These are phyloP conservation scores for Fusarium continuum DNA, from an alignment of 2,329 filamentous ascomycete genomes.

Conservation along the genomic window DNA sequence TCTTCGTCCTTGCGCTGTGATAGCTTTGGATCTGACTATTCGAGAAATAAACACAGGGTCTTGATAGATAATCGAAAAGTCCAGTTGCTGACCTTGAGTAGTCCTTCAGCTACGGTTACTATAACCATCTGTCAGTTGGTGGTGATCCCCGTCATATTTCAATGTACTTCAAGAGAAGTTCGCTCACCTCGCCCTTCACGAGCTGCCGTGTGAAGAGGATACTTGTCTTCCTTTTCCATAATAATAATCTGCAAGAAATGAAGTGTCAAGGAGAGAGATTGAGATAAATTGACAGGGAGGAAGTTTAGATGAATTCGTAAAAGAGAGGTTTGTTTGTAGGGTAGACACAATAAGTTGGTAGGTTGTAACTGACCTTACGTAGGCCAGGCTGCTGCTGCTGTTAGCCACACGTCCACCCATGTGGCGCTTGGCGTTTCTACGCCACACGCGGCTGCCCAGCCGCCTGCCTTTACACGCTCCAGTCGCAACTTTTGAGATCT, in stretches of 20 bases:
- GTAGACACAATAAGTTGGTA: not conserved
- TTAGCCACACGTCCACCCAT: constrained; percentile 14
- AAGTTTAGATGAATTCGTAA: not conserved
- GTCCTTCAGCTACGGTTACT: constrained; percentile 77
- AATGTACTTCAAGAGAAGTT: constrained; percentile 6
- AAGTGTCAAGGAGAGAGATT: not conserved
- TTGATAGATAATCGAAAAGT: not conserved
- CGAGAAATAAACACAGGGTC: not conserved
- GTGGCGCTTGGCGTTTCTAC: constrained; percentile 32
- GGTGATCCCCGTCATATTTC: not conserved
- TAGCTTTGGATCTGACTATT: constrained; percentile 80
- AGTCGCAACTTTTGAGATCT: constrained; percentile 36
- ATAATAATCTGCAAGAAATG: not conserved
- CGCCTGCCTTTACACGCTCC: constrained; percentile 32
- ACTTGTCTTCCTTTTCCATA: constrained; percentile 64
- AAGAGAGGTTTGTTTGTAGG: constrained; percentile 1
- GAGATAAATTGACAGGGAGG: not conserved
- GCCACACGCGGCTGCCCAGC: constrained; percentile 47
- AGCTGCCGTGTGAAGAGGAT: constrained; percentile 86
- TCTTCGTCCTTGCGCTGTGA: constrained; percentile 80
- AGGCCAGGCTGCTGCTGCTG: not conserved
- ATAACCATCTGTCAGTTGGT: constrained; percentile 19
- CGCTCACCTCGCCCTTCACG: constrained; percentile 85
- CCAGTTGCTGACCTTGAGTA: constrained; percentile 46
- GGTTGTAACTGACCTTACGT: constrained; percentile 17